Evolutionary conservation across 768 basidiomycete species (phyloP), one percentile per base, ranked within the genome.

Genomic region (Mycena vulgaris): DNA sequence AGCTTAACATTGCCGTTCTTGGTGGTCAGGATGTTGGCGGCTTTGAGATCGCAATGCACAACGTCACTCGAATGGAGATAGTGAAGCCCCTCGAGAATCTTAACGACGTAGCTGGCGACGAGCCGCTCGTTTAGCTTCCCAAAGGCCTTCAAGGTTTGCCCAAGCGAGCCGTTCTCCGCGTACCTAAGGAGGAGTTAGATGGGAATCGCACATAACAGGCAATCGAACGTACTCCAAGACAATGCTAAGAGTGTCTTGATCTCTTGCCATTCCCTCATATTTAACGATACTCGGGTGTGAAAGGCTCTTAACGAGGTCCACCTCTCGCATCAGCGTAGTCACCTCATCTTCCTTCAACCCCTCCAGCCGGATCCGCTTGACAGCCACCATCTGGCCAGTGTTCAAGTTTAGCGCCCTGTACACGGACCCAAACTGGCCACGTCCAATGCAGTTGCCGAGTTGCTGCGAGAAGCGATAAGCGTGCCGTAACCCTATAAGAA

Each of bases 1-100:
- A 99, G 89, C 83, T 99, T 99, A 77, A 98, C 92, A 76, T 99
- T 98, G 48, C 97, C 97, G 58, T 91, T 97, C 88, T 99, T 99
- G 19, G 97, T 99, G 17, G 95, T 96, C n/a, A 99, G 89, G 78
- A 99, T 98, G 79, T 99, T 99, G 27, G 97, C 97, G 0, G 97
- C 96, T 81, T 99, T 99, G 72, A 99, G 89, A 82, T 99, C 97
- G 78, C 97, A 98, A 78, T 99, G 97, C 11, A 98, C 96, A 68
- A 98, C 95, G 77, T 96, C 89, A 74, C 91, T 90, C 70, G 85
- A 84, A 80, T 99, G 97, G 17, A 99, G 89, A 80, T 98, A 99
- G 76, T 97, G 90, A 53, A 99, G 83, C 0, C 97, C 97, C 79
- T 99, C 97, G 51, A 99, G 87, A 76, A 99, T 98, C 87, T 97